These are phyloP conservation scores for Ophiocordyceps robertsii DNA, from an alignment of 2,329 filamentous ascomycete species.

Conservation along the genomic window DNA sequence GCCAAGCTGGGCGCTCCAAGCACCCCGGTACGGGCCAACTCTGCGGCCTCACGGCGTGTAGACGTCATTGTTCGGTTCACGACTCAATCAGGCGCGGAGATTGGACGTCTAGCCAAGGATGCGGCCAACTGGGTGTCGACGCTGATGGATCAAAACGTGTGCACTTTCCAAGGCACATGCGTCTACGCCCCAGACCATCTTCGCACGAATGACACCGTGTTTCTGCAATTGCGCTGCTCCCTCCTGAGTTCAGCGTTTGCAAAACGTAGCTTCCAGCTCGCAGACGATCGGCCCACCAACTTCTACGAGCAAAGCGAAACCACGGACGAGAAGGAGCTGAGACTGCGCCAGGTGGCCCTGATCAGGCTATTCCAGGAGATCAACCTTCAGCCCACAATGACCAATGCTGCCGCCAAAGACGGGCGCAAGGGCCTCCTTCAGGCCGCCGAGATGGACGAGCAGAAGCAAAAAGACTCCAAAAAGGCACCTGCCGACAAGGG, in stretches of 20 bases:
- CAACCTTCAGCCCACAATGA: slow-evolving; percentile 60
- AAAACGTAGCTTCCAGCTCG: slow-evolving; percentile 40
- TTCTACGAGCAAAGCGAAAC: slow-evolving; percentile 81
- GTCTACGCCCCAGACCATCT: slow-evolving; percentile 80
- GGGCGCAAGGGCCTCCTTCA: slow-evolving; percentile 74
- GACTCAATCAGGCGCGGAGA: slow-evolving; percentile 62
- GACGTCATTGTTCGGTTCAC: slow-evolving; percentile 92
- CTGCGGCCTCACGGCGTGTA: slow-evolving; percentile 49
- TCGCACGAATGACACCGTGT: slow-evolving; percentile 87
- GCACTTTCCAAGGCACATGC: slow-evolving; percentile 73
- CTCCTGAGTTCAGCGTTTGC: slow-evolving; percentile 65
- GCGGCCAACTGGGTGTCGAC: slow-evolving; percentile 85
- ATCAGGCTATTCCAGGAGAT: slow-evolving; percentile 86
- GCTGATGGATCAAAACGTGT: slow-evolving; percentile 80
- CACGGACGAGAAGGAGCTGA: slow-evolving; percentile 67
- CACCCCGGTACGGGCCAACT: slow-evolving; percentile 22
- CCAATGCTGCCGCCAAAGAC: slow-evolving; percentile 65
- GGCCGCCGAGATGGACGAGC: slow-evolving; percentile 79
- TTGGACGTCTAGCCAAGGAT: slow-evolving; percentile 79
- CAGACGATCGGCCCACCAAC: slow-evolving; percentile 56
- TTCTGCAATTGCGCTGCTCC: slow-evolving; percentile 71
- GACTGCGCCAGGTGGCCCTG: slow-evolving; percentile 73
- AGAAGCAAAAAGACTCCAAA: slow-evolving; percentile 45
- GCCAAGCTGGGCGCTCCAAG: slow-evolving; percentile 23
- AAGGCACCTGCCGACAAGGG: slow-evolving; percentile 19